Evolutionary conservation across 1,284 basidiomycete species (phyloP), one percentile per base, ranked within the genome.

Genomic region (Spongispora temasekensis): DNA sequence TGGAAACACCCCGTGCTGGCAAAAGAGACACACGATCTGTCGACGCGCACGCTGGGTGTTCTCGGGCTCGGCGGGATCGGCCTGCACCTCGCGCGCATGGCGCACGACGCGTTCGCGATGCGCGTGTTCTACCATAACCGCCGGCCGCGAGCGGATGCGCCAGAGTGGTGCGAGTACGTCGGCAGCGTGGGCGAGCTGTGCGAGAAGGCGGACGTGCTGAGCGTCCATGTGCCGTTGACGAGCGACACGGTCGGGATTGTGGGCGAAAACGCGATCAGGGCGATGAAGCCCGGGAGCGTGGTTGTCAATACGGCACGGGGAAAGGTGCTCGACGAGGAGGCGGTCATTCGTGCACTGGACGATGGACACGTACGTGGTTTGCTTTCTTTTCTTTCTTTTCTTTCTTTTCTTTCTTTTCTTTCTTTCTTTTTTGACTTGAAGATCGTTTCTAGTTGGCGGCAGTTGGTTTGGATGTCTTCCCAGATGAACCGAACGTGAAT

Each of bases 31-130:
- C 85, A 87, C 67, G 95, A 97, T 72, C 81, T 93, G 32, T 89
- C 91, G 13, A 85, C 86, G 2, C 88, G 87, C 69, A 91, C 90
- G 5, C 76, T 97, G 40, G 94, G 90, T 6, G 91, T 97, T 67
- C 83, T 97, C 42, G 94, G 95, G 0, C 85, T 97, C 54, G 94
- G 95, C 40, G 93, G 95, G 5, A 97, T 97, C 69, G 95, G 94
- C 0, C 68, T 83, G 53, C 85, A 85, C 31, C 77, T 91, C 27
- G 89, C 89, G 1, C 81, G 86, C 66, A 80, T 91, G 57, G 85
- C 80, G 1, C 86, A 84, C 55, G n/a, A n/a, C n/a, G 84, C 86
- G 1, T 92, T 94, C 75, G 90, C 89, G 48, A 95, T 96, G 94
- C 86, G 93, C 57, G 80, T 95, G 60, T 83, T 96, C 63, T 94